Conservation (phyloP, 805 yeast species). For the Teunomyces cretensis region DNA sequence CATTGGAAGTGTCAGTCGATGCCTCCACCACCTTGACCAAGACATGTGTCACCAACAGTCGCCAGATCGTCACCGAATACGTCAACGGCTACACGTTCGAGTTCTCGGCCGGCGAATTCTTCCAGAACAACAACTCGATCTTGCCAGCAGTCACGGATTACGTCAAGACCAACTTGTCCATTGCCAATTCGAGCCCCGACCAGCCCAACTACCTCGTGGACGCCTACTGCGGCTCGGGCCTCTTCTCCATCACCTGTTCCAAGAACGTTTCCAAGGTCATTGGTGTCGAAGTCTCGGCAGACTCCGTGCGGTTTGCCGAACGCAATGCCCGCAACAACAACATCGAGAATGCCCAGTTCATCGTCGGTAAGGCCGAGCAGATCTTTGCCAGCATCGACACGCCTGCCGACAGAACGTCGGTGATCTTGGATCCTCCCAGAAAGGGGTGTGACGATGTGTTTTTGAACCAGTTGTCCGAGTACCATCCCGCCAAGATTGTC, state of each 20-base stretch:
- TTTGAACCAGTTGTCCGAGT: conserved; percentile 78
- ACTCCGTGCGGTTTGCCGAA: conserved; percentile 84
- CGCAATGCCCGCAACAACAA: conserved; percentile 76
- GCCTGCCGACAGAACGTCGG: conserved; percentile 76
- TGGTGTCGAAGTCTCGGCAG: conserved; percentile 93
- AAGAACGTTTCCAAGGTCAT: conserved; percentile 77
- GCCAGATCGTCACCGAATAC: conserved; percentile 77
- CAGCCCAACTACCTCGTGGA: conserved; percentile 71
- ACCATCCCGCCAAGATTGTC: conserved; percentile 83
- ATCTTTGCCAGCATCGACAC: conserved; percentile 78
- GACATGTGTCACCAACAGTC: conserved; percentile 75
- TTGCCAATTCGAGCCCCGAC: conserved; percentile 30
- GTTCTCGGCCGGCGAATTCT: conserved; percentile 93
- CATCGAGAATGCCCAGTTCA: conserved; percentile 75
- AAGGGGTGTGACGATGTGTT: conserved; percentile 93
- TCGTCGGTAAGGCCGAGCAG: conserved; percentile 90
- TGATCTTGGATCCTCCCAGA: conserved; percentile 94
- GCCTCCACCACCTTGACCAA: conserved; percentile 41
- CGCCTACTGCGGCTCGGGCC: conserved; percentile 95
- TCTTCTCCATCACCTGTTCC: conserved; percentile 86
- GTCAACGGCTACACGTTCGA: conserved; percentile 75
- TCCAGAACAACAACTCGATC: conserved; percentile 93
- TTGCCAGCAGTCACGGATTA: conserved; percentile 79
- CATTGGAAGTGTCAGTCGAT: conserved; percentile 22
- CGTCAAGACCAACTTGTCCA: conserved; percentile 67